Conservation (phyloP, 1,139 yeast species). For the Protomyces gravidus region DNA sequence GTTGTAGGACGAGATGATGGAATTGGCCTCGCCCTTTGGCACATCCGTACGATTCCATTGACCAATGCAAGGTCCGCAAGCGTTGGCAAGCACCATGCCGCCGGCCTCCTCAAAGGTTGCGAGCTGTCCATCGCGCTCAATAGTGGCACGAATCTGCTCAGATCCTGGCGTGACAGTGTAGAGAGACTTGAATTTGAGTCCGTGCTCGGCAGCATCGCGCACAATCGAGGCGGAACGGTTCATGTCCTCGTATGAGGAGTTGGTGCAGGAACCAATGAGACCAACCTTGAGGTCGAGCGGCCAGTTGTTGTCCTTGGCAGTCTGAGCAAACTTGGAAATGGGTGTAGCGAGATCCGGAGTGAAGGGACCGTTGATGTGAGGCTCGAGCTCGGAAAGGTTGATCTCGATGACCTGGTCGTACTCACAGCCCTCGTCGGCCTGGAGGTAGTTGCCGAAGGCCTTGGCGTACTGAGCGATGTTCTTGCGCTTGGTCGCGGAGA, state of each 20-base stretch:
- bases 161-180: slow-evolving; percentile 98
- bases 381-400: slow-evolving; percentile 91
- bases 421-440: slow-evolving; percentile 91
- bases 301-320: slow-evolving; percentile 85
- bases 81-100: slow-evolving; percentile 94
- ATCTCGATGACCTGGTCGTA: slow-evolving; percentile 95
- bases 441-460: slow-evolving; percentile 58
- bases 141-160: slow-evolving; percentile 97
- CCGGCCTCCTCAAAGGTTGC: slow-evolving; percentile 87
- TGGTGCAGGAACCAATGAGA: slow-evolving; percentile 97
- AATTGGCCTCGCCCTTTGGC: slow-evolving; percentile 96
- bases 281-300: slow-evolving; percentile 93
- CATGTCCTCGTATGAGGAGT: slow-evolving; percentile 99
- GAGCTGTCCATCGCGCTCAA: slow-evolving; percentile 94
- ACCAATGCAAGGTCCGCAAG: slow-evolving; percentile 99
- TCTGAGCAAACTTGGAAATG: slow-evolving; percentile 84
- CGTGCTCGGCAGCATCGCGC: slow-evolving; percentile 84
- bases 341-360: slow-evolving; percentile 99
- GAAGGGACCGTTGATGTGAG: slow-evolving; percentile 97
- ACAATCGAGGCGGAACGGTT: slow-evolving; percentile 94
- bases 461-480: slow-evolving; percentile 78
- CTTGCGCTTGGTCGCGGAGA: slow-evolving; percentile 81
- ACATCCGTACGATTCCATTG: slow-evolving; percentile 99
- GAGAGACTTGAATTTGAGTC: slow-evolving; percentile 81
- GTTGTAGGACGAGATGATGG: slow-evolving; percentile 97